Conservation (phyloP, 163 green algal species). For the Chloromonas sp. region DNA sequence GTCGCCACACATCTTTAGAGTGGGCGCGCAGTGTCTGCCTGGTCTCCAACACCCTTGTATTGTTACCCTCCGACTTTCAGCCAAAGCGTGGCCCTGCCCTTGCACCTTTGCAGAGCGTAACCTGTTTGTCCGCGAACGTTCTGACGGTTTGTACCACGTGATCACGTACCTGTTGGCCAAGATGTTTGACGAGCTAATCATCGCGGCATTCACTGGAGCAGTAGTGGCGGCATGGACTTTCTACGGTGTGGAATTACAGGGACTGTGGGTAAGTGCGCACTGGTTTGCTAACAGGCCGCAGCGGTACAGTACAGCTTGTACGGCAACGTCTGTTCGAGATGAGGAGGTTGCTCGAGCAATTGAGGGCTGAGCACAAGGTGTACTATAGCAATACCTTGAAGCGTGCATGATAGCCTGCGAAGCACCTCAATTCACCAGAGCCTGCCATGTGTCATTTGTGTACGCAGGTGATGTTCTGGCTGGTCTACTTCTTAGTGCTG, state of each 20-base stretch:
- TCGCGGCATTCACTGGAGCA: background rate
- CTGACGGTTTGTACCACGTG: constrained; percentile 74
- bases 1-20: background rate
- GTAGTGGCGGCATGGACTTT: background rate
- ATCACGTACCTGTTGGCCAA: constrained; percentile 77
- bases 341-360: too few relatives aligned
- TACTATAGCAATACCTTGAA: too few relatives aligned
- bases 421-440: too few relatives aligned
- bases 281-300: too few relatives aligned
- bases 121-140: constrained; percentile 65
- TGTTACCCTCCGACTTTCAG: background rate
- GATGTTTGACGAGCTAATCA: constrained; percentile 45
- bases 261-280: background rate
- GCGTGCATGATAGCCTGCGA: too few relatives aligned
- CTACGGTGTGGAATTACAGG: background rate
- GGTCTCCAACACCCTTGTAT: background rate
- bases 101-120: constrained; percentile 37
- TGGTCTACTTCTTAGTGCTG: constrained; percentile 50
- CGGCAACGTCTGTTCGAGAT: too few relatives aligned
- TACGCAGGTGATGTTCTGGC: constrained; percentile 44
- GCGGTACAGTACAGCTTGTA: too few relatives aligned
- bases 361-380: too few relatives aligned
- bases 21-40: background rate
- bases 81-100: background rate
- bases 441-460: background rate